Evolutionary conservation across 2,329 filamentous ascomycete species (phyloP), one percentile per base, ranked within the genome.

Genomic region (Alternaria novae-zelandiae): DNA sequence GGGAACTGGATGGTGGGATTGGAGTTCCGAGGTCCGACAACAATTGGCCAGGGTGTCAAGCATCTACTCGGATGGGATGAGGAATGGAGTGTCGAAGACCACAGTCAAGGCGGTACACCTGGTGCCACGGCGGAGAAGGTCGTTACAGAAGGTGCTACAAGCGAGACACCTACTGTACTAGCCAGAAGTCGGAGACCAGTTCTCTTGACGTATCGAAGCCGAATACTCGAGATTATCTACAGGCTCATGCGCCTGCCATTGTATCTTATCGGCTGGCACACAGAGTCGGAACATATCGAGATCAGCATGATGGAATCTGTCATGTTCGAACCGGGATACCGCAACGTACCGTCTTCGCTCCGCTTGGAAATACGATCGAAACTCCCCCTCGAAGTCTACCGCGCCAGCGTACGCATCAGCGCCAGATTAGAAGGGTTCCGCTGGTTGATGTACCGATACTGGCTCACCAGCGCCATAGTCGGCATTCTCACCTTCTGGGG

Each of bases 1-100:
- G 96, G 96, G 26, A 98, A 98, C 82, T 98, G 97, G 84, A 99
- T 99, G 96, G 83, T 98, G 17, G 90, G 92, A 50, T 82, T 97
- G 15, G 87, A 89, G 64, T 86, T 97, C 55, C 85, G 92, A 54
- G 79, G 73, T 0, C 73, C 75, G 0, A 54, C 60, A 3, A 57
- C 57, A 3, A 51, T 61, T 0, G 65, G 62, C 2, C 56, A 55
- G 3, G 64, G 66, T 30, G 61, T 64, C 25, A 74, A 69, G 54
- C 63, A 65, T 7, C 43, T 71, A 46, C 57, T 79, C 8, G 74
- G 72, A 5, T 79, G 73, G 69, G 74, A 74, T 26, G 75, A 78
- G 20, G 76, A 75, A n/a, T 76, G 71, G 74, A 70, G 71, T 30
- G 64, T 66, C 3, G 70, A 75, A 47, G 71, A 73, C 53, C 67